Percentiles rank a stretch among this genome's conserved stretches.
phyloP scores from a whole-genome alignment of 768 basidiomycete species.

The Dacryopinax spathularia region DNA sequence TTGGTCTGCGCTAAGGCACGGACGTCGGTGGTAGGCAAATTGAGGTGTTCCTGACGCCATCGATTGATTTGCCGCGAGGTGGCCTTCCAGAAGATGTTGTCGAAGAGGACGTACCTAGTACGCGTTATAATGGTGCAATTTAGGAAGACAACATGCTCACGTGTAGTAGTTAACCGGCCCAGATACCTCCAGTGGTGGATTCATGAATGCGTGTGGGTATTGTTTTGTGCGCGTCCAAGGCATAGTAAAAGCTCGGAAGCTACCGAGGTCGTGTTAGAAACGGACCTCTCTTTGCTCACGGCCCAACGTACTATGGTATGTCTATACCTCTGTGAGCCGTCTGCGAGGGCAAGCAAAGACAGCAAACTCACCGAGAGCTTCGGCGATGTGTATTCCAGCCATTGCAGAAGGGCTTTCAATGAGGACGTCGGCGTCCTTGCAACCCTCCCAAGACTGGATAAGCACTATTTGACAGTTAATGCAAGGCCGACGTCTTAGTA shows the following conservation, averaged over 20 bases:
- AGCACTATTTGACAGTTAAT: constrained; percentile 41
- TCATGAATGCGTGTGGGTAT: constrained; percentile 52
- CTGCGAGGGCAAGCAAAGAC: too few species aligned
- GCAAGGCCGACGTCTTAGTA: not conserved
- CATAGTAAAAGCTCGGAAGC: constrained; percentile 51
- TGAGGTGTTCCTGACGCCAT: constrained; percentile 43
- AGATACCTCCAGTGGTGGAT: constrained; percentile 47
- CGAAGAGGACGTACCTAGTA: constrained; percentile 43
- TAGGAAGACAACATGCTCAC: constrained; percentile 2
- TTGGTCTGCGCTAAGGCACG: constrained; percentile 44
- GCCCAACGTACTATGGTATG: too few species aligned
- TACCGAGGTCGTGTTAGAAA: too few species aligned
- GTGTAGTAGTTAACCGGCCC: constrained; percentile 36
- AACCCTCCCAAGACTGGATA: constrained; percentile 46
- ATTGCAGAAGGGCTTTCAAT: constrained; percentile 55
- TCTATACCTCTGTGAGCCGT: too few species aligned
- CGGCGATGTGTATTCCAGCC: constrained; percentile 60
- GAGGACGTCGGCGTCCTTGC: constrained; percentile 49
- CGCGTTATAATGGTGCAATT: not conserved
- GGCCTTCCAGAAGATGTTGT: constrained; percentile 54
- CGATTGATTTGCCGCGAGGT: constrained; percentile 51
- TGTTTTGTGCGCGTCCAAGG: constrained; percentile 40
- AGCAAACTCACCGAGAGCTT: constrained; percentile 40
- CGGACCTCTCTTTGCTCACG: too few species aligned
- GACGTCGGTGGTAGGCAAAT: constrained; percentile 43